Evolutionary conservation across 2,329 filamentous ascomycete genomes (phyloP), one percentile per base, ranked within the genome.

Genomic region (Sporothrix schenckii): DNA sequence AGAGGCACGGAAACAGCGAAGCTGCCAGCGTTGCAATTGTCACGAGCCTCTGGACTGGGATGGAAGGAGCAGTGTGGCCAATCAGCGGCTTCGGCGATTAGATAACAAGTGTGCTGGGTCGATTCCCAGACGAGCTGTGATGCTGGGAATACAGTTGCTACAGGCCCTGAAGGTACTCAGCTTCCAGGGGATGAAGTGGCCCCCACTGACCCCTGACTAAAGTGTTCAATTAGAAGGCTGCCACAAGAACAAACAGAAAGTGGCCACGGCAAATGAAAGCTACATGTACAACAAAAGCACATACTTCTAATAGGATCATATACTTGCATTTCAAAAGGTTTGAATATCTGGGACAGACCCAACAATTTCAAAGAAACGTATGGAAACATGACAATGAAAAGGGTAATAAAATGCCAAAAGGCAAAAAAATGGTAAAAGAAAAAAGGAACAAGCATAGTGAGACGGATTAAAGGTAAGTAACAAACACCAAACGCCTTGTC

Each of bases 11-110:
- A 21, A 44, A 30, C 3, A 34, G 24, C 69, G 65, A 71, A 70
- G 71, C 72, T 73, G 72, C 72, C 72, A 73, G 72, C 69, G 72
- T 72, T 73, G 72, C 72, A 72, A 54, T 72, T 73, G 72, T 69
- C 71, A 70, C 71, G 71, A 69, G 69, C 66, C 63, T 52, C 10
- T 61, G 56, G 34, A 34, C 19, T 27, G 6, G 41, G 53, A 39
- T 39, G 24, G 44, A 50, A 49, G 49, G 27, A 27, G 58, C 21
- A 19, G 30, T 11, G 14, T n/a, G 30, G 68, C 72, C 70, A 73
- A 72, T 73, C n/a, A 68, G 49, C 52, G 65, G 11, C 19, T 39
- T 24, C n/a, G 19, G 24, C 16, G 68, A 70, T 70, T 47, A 70
- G 60, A 70, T 70, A 70, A 53, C 68, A 47, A 21, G 24, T n/a